Conservation (phyloP, 2,329 filamentous ascomycete species). For the Aspergillus sp. region DNA sequence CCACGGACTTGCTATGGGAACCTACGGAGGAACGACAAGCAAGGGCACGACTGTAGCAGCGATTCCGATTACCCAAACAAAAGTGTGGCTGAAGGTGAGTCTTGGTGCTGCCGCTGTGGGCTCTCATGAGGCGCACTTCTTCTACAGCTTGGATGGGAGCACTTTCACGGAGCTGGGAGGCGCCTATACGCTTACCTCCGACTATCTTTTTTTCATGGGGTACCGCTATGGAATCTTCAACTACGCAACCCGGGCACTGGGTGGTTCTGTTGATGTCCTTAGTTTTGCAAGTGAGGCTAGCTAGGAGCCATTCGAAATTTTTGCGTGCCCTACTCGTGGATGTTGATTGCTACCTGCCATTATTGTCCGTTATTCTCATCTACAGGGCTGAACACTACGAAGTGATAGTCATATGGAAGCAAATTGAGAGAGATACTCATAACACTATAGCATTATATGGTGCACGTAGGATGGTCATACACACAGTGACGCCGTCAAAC, state of each 20-base stretch:
- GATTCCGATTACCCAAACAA: not conserved
- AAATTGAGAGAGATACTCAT: slow-evolving; percentile 2
- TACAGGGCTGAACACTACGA: too few species aligned
- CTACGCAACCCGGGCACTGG: slow-evolving; percentile 38
- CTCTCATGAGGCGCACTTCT: slow-evolving; percentile 28
- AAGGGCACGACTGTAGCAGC: not conserved
- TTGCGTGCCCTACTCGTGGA: too few species aligned
- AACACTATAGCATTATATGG: not conserved
- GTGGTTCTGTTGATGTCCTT: not conserved
- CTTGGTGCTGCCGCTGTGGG: slow-evolving; percentile 13
- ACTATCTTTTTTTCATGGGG: slow-evolving; percentile 50
- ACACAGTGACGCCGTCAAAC: slow-evolving; percentile 19
- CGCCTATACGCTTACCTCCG: slow-evolving; percentile 36
- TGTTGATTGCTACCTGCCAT: too few species aligned
- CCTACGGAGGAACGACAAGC: not conserved
- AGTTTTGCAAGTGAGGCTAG: not conserved
- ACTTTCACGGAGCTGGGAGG: slow-evolving; percentile 36
- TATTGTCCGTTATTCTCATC: too few species aligned
- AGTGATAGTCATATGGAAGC: not conserved
- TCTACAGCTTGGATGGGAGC: slow-evolving; percentile 47
- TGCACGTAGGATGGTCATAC: slow-evolving; percentile 12
- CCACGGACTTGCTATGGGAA: slow-evolving; percentile 38
- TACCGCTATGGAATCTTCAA: slow-evolving; percentile 53
- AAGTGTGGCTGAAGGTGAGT: not conserved
- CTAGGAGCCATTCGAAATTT: not conserved